Conservation (phyloP, 768 basidiomycete species). For the Boletus pseudo-olivaceus region DNA sequence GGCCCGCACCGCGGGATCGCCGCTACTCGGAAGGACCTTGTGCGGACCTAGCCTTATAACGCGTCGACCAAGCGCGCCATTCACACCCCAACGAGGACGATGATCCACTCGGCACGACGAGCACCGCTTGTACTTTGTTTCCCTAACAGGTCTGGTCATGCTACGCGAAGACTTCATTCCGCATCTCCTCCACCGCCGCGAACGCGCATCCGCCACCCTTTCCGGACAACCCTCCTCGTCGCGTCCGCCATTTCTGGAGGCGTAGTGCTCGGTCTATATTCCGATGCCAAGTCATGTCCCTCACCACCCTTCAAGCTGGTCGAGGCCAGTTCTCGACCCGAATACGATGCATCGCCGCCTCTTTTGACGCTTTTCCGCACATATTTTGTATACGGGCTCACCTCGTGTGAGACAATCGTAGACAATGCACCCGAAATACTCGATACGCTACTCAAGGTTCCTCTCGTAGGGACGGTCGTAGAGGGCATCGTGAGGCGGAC, state of each 20-base stretch:
- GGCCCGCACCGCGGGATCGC: not conserved
- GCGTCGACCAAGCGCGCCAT: not conserved
- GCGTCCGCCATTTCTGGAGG: slow-evolving; percentile 19
- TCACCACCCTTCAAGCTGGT: slow-evolving; percentile 17
- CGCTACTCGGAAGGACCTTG: slow-evolving; percentile 15
- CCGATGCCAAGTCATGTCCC: slow-evolving; percentile 27
- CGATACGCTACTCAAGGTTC: slow-evolving; percentile 45
- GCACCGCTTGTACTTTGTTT: not conserved
- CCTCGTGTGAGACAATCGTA: slow-evolving; percentile 72
- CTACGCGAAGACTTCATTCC: slow-evolving; percentile 7
- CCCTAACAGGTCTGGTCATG: not conserved
- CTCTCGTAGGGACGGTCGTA: slow-evolving; percentile 56
- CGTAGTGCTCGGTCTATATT: slow-evolving; percentile 18
- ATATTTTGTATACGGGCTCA: slow-evolving; percentile 80
- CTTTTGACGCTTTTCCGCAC: slow-evolving; percentile 54
- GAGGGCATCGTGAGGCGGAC: slow-evolving; percentile 71
- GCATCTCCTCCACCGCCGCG: not conserved
- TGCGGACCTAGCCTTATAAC: not conserved
- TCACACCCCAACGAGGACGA: not conserved
- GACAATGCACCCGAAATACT: slow-evolving; percentile 72
- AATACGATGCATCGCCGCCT: slow-evolving; percentile 12
- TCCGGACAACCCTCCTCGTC: slow-evolving; percentile 15
- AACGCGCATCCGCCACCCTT: not conserved
- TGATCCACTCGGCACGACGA: slow-evolving; percentile 17
- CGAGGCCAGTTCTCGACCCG: not conserved